phyloP scores from a whole-genome alignment of 305 asterid genomes.

The Ajuga reptans region DNA sequence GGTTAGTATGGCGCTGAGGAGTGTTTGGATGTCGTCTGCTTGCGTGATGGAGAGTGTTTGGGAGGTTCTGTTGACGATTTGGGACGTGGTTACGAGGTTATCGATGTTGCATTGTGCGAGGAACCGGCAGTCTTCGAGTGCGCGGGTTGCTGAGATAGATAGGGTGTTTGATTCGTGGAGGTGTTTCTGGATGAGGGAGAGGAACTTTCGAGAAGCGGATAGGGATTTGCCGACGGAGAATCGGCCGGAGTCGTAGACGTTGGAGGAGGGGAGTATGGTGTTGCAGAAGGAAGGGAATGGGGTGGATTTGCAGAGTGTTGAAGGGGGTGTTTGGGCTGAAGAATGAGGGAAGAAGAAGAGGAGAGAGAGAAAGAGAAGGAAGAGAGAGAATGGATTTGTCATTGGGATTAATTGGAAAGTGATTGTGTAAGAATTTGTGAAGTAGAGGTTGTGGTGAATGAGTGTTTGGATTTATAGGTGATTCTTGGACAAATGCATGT shows the following conservation, averaged over 20 bases:
- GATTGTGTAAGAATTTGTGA: not conserved
- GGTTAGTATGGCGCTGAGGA: conserved; percentile 64
- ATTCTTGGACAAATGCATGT: not conserved
- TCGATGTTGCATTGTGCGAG: conserved; percentile 53
- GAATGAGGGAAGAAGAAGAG: conserved; percentile 12
- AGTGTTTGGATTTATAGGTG: conserved; percentile 20
- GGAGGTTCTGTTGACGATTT: conserved; percentile 28
- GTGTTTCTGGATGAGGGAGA: conserved; percentile 30
- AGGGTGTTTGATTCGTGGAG: conserved; percentile 27
- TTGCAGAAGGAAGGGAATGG: conserved; percentile 53
- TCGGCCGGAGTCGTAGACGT: conserved; percentile 48
- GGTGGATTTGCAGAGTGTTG: conserved; percentile 41
- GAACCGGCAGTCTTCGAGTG: conserved; percentile 58
- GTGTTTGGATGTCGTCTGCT: conserved; percentile 50
- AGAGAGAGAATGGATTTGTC: conserved; percentile 8
- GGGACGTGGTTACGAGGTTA: conserved; percentile 25
- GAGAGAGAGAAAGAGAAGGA: conserved; percentile 13
- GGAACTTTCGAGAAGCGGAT: conserved; percentile 35
- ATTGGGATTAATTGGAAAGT: not conserved
- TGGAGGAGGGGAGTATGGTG: conserved; percentile 44
- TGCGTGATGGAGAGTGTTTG: conserved; percentile 23
- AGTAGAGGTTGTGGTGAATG: not conserved
- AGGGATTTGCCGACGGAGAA: conserved; percentile 47
- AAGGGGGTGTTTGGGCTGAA: conserved; percentile 11
- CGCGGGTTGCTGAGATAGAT: conserved; percentile 39